Evolutionary conservation across 768 basidiomycete genomes (phyloP), one percentile per base, ranked within the genome.

Genomic region (Calvatia gigantea): DNA sequence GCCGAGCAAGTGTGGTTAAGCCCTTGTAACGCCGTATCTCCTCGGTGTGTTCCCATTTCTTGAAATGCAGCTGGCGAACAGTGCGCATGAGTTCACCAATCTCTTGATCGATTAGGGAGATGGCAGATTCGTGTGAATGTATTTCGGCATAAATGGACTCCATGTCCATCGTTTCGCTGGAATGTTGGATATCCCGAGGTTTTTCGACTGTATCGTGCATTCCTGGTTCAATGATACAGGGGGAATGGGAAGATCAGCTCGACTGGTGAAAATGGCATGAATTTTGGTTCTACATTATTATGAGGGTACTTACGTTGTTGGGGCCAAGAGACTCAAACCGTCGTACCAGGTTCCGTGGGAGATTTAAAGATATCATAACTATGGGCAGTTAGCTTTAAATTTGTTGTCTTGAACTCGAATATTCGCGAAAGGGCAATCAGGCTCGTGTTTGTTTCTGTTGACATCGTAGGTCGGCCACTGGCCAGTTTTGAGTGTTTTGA

Each of bases 1-100:
- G 80, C n/a, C 75, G 74, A 6, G 82, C 84, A 37, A 85, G 73
- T 1, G 82, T 81, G 42, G 79, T 75, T 32, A 76, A 65, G 27
- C 81, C 78, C 58, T 70, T 73, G 61, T 67, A 77, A 29, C 69
- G 70, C 31, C 69, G 69, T 56, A 83, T 78, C 25, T 70, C 67
- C n/a, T 72, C 68, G 44, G 69, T 57, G 62, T 83, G 75, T 51
- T 72, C 65, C 38, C 63, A 61, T 65, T 74, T 79, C 61, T 70
- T 70, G 51, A 74, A 68, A 54, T 76, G 72, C 19, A 84, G 68
- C 46, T 67, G 70, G 38, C 74, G 71, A 41, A 82, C 65, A 11
- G 71, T 66, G 37, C 65, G 65, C 57, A 72, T 62, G 29, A 81
- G 67, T n/a, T 43, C 56, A 28, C 75, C 70, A 21, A 82, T 79